Conservation (phyloP, 2,329 filamentous ascomycete species). For the Exserohilum rostratum region DNA sequence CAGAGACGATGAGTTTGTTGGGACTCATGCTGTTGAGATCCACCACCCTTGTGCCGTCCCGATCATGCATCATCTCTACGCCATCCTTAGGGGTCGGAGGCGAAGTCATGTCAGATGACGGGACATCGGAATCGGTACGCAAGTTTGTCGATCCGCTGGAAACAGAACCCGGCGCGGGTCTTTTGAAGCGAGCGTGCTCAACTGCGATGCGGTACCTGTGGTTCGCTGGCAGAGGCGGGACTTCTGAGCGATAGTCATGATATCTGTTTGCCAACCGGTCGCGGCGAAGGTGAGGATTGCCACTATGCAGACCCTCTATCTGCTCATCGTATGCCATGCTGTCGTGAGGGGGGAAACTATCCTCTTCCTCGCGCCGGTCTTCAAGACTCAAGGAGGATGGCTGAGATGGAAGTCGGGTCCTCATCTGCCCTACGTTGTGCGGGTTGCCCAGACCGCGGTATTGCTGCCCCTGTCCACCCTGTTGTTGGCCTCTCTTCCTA, state of each 20-base stretch:
- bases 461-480: conserved; percentile 3
- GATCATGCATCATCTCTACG: conserved; percentile 40
- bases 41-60: conserved; percentile 26
- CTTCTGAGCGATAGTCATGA: conserved; percentile 16
- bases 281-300: conserved; percentile 21
- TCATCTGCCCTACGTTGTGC: conserved; percentile 24
- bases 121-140: conserved; percentile 48
- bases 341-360: background rate
- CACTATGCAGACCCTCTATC: conserved; percentile 15
- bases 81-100: conserved; percentile 52
- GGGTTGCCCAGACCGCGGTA: background rate
- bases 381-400: conserved; percentile 23
- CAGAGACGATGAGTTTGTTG: conserved; percentile 28
- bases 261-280: conserved; percentile 10
- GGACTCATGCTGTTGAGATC: conserved; percentile 36
- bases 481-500: background rate
- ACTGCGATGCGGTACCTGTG: conserved; percentile 27
- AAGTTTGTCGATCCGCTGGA: conserved; percentile 41
- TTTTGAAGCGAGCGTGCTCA: conserved; percentile 29
- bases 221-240: conserved; percentile 33
- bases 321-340: background rate
- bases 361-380: conserved; percentile 13
- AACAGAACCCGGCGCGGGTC: conserved; percentile 30
- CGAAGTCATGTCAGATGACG: conserved; percentile 53
- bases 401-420: conserved; percentile 34